Evolutionary conservation across 2,329 filamentous ascomycete species (phyloP).

Genomic region (Ophiocordyceps camponoti-leonardi): DNA sequence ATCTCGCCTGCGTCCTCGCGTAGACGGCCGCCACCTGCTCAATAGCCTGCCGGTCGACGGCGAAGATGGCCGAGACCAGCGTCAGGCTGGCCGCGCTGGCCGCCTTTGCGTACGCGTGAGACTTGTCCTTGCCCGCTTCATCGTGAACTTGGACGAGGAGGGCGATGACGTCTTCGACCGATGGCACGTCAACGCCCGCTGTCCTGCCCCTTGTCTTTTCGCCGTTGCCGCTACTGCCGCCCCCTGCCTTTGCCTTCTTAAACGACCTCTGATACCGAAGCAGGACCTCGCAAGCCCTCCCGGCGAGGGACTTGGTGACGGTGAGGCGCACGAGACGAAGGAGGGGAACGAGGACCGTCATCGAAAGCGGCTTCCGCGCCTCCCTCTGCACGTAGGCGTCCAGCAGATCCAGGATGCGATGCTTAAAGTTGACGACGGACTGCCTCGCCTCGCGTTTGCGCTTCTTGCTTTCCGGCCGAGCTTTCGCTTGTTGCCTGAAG

Average conservation of each 20-base stretch:
- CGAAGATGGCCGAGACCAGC: conserved; percentile 43
- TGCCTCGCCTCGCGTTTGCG: conserved; percentile 78
- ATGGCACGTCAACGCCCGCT: neutral
- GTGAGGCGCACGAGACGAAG: conserved; percentile 64
- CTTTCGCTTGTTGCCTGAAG: conserved; percentile 60
- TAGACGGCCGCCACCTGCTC: conserved; percentile 46
- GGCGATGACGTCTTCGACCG: conserved; percentile 29
- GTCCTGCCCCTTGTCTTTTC: conserved; percentile 9
- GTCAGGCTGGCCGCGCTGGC: conserved; percentile 59
- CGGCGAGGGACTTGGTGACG: conserved; percentile 54
- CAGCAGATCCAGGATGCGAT: conserved; percentile 75
- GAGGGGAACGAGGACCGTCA: conserved; percentile 58
- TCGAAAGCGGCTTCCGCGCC: conserved; percentile 46
- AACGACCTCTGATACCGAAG: conserved; percentile 52
- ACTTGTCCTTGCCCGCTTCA: conserved; percentile 44
- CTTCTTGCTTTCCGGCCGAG: conserved; percentile 52
- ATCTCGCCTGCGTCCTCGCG: conserved; percentile 36
- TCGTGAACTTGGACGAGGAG: conserved; percentile 51
- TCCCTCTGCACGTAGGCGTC: conserved; percentile 73
- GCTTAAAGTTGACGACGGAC: conserved; percentile 87
- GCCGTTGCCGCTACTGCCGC: neutral
- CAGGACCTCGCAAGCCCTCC: conserved; percentile 57
- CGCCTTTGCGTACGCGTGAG: conserved; percentile 55
- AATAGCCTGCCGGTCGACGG: conserved; percentile 32
- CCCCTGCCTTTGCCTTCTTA: conserved; percentile 30